Percentiles rank a stretch among this genome's conserved stretches.
Conservation (phyloP, 192 early-diverging fungal species). For the Coemansia sp. region DNA sequence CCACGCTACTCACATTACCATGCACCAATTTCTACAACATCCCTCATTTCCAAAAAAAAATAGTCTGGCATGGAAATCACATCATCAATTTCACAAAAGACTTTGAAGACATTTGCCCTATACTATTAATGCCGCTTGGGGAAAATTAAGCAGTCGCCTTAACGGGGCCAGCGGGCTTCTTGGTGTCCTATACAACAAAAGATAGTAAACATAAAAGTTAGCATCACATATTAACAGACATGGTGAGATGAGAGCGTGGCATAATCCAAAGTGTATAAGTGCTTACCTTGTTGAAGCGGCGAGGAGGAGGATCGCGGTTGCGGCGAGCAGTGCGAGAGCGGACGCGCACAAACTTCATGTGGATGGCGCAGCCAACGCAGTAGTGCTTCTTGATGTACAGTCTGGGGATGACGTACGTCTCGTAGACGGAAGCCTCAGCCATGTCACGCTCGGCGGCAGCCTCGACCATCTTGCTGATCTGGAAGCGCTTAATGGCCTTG, state of each 20-base stretch:
- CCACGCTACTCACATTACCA: background rate
- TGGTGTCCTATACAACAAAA: constrained; percentile 57
- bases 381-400: constrained; percentile 98
- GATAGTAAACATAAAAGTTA: constrained; percentile 7
- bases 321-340: constrained; percentile 85
- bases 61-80: background rate
- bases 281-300: constrained; percentile 75
- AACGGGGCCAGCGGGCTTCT: constrained; percentile 55
- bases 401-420: constrained; percentile 95
- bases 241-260: background rate
- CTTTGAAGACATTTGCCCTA: constrained; percentile 12
- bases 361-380: constrained; percentile 94
- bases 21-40: background rate
- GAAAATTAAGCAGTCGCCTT: constrained; percentile 39
- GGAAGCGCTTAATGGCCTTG: constrained; percentile 99
- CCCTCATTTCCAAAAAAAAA: background rate
- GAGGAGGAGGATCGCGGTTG: constrained; percentile 90
- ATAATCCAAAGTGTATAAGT: background rate
- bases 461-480: constrained; percentile 99
- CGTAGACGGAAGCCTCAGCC: constrained; percentile 93
- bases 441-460: constrained; percentile 96
- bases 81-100: constrained; percentile 8
- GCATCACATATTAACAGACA: background rate
- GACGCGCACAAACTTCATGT: constrained; percentile 91
- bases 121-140: background rate